A percentile compares a stretch with the other conserved stretches of the same genome.
Evolutionary conservation across 208 protist genomes (phyloP).

Genomic region (Acanthamoeba healyi): DNA sequence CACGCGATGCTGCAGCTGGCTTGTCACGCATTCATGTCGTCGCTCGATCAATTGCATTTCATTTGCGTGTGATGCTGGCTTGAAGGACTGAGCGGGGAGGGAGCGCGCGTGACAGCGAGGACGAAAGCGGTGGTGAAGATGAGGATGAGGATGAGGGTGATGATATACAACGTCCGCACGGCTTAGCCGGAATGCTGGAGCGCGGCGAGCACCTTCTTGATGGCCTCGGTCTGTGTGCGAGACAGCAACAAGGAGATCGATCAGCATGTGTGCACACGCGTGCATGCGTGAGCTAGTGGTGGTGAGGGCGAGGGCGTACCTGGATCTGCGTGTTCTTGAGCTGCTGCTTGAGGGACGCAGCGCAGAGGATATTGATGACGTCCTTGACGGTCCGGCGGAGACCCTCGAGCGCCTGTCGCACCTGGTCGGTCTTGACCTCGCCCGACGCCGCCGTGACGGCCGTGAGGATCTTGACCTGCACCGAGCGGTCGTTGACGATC

Average conservation of each 20-base stretch:
- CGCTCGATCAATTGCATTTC: too few relatives aligned
- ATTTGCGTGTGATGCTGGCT: too few relatives aligned
- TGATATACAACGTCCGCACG: not conserved
- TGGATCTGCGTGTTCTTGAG: conserved; percentile 47
- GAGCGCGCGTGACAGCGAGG: too few relatives aligned
- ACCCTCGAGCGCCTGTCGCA: conserved; percentile 23
- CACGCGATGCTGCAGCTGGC: too few relatives aligned
- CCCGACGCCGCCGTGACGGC: conserved; percentile 13
- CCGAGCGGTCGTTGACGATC: conserved; percentile 26
- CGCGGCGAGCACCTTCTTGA: conserved; percentile 30
- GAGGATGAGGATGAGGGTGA: not conserved
- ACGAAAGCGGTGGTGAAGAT: too few relatives aligned
- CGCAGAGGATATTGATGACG: not conserved
- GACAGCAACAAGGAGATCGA: too few relatives aligned
- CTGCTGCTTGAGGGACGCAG: conserved; percentile 46
- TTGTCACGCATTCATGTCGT: too few relatives aligned
- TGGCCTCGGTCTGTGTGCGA: conserved; percentile 25
- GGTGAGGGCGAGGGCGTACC: not conserved
- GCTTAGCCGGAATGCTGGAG: not conserved
- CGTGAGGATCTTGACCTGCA: conserved; percentile 34
- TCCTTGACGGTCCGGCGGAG: conserved; percentile 21
- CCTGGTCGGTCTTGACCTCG: conserved; percentile 47
- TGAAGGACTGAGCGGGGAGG: too few relatives aligned
- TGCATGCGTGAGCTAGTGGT: not conserved
- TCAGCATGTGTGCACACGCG: too few relatives aligned